phyloP scores from a whole-genome alignment of 345 rosid genomes.

The Xanthoceras sorbifolium region DNA sequence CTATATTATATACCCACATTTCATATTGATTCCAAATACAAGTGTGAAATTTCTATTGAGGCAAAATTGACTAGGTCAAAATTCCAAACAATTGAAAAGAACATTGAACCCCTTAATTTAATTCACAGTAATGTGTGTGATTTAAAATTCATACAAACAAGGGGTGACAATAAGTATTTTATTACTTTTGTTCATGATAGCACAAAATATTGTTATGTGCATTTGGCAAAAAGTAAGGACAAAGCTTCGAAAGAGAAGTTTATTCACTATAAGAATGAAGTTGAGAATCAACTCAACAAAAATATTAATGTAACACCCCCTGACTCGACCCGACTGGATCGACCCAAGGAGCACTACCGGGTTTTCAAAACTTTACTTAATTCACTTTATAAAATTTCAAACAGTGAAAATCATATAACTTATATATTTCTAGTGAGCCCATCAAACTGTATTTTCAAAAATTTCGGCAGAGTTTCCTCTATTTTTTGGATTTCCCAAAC shows the following conservation, averaged over 20 bases:
- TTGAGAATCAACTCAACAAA: neutral
- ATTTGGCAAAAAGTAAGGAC: neutral
- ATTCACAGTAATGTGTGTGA: neutral
- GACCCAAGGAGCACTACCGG: too few relatives aligned
- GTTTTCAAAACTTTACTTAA: too few relatives aligned
- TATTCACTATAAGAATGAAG: neutral
- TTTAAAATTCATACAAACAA: too few relatives aligned
- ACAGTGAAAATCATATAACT: too few relatives aligned
- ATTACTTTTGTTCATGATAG: neutral
- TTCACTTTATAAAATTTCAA: too few relatives aligned
- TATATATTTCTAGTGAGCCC: too few relatives aligned
- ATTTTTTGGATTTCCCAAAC: too few relatives aligned
- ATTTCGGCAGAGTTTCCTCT: too few relatives aligned
- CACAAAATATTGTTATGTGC: neutral
- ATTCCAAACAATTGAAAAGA: neutral
- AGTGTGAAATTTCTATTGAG: neutral
- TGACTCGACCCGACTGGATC: too few relatives aligned
- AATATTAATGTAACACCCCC: too few relatives aligned
- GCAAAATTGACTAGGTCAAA: neutral
- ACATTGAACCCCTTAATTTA: neutral
- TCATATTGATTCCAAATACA: neutral
- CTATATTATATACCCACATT: too few relatives aligned
- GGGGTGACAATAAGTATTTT: neutral
- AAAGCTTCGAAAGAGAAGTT: neutral
- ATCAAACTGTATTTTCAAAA: too few relatives aligned